A percentile compares a stretch with the other conserved stretches of the same genome.
phyloP scores from a whole-genome alignment of 768 basidiomycete genomes.

The Mycena rosella region DNA sequence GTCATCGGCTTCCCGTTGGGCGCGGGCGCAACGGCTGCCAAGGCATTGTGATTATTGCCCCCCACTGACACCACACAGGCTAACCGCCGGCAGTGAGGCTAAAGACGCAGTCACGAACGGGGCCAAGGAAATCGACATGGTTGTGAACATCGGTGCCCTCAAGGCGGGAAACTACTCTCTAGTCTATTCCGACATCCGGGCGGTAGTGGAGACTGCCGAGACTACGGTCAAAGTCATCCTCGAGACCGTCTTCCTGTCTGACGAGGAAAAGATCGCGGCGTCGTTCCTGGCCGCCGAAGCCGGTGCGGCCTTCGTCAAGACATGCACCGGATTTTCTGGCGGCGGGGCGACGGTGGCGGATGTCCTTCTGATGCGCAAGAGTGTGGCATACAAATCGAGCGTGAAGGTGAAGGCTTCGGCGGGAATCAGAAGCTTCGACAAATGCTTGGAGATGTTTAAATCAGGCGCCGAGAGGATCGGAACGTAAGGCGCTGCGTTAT shows the following conservation, averaged over 20 bases:
- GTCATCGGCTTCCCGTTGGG: conserved; percentile 68
- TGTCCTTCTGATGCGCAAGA: conserved; percentile 57
- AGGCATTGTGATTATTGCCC: conserved; percentile 56
- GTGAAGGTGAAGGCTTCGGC: conserved; percentile 67
- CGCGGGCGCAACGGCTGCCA: conserved; percentile 56
- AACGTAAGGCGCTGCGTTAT: conserved; percentile 54
- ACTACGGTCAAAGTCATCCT: conserved; percentile 65
- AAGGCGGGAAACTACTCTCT: conserved; percentile 52
- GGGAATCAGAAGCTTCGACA: conserved; percentile 61
- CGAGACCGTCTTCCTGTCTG: conserved; percentile 61
- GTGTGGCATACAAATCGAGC: conserved; percentile 52
- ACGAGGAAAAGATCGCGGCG: conserved; percentile 60
- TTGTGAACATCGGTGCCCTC: conserved; percentile 62
- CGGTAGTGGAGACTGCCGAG: conserved; percentile 52
- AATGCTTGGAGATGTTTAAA: conserved; percentile 59
- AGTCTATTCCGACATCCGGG: conserved; percentile 55
- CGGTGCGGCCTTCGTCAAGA: conserved; percentile 67
- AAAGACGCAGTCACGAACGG: conserved; percentile 59
- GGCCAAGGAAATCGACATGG: conserved; percentile 66
- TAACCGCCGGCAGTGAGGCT: conserved; percentile 53
- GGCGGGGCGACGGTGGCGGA: conserved; percentile 62
- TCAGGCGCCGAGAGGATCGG: conserved; percentile 68
- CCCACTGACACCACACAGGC: neutral
- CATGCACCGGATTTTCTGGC: conserved; percentile 63
- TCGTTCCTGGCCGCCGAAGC: conserved; percentile 62